Conservation (phyloP, 768 basidiomycete genomes). For the Panus rudis region DNA sequence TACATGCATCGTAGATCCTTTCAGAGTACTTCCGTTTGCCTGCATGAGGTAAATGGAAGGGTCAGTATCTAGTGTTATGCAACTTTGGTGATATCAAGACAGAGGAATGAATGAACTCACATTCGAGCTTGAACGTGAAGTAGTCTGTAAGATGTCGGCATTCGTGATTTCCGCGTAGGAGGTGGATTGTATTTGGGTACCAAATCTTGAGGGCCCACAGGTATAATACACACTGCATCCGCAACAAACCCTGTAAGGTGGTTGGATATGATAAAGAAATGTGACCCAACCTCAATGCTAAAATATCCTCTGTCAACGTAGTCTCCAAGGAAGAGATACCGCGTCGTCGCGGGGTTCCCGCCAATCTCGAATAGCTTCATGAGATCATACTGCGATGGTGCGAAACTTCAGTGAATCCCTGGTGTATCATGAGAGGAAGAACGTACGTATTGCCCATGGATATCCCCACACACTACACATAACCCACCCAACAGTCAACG, state of each 20-base stretch:
- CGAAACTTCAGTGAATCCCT: background rate
- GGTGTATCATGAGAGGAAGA: conserved; percentile 5
- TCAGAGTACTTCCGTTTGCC: conserved; percentile 99
- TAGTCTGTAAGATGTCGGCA: conserved; percentile 98
- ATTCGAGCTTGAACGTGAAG: conserved; percentile 98
- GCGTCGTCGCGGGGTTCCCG: conserved; percentile 65
- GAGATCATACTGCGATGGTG: conserved; percentile 51
- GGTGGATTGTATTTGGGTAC: conserved; percentile 95
- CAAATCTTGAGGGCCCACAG: conserved; percentile 98
- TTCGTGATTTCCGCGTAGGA: conserved; percentile 97
- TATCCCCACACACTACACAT: conserved; percentile 74
- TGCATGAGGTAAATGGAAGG: conserved; percentile 26
- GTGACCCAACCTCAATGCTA: conserved; percentile 56
- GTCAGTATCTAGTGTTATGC: background rate
- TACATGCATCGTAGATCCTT: conserved; percentile 92
- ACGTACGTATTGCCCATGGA: conserved; percentile 94
- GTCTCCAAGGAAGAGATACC: conserved; percentile 70
- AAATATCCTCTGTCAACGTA: conserved; percentile 75
- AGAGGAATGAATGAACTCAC: too few relatives aligned
- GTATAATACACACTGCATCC: conserved; percentile 86
- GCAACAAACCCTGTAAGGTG: conserved; percentile 5
- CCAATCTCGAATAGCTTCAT: conserved; percentile 80
- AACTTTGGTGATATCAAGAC: conserved; percentile 7
- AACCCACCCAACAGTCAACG: conserved; percentile 8
- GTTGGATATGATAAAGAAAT: conserved; percentile 1